Evolutionary conservation across 2,329 filamentous ascomycete genomes (phyloP), one percentile per base, ranked within the genome.

Genomic region (Eutypella sp.): DNA sequence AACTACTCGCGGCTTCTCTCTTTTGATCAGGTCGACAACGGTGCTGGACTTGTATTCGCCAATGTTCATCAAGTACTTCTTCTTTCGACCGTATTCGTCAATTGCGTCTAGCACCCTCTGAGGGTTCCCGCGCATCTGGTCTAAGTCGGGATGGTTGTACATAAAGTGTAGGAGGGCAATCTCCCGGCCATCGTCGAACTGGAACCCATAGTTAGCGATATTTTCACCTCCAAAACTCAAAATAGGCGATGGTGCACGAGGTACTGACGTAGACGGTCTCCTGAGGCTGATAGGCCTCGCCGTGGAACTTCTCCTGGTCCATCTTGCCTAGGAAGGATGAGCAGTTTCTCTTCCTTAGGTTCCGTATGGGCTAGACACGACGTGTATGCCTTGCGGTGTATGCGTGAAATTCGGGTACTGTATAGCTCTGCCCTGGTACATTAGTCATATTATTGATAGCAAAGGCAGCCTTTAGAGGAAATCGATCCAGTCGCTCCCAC

Each of bases 61-160:
- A 2, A 93, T 80, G 53, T 90, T 92, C 84, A 92, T 92, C 42
- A 92, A 75, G 51, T 84, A 87, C 61, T 84, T 86, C 50, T 79
- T 74, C 3, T 76, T 81, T 37, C 78, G 67, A 11, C 71, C 79
- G 63, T 76, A 92, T 43, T 85, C 78, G 57, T 92, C 85, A 61
- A 92, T 89, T 23, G 79, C 79, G 22, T 74, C 71, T 0, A 91
- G 71, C 1, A 92, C 77, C 46, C 74, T 75, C 15, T 74, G 60
- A 0, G 87, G 86, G 18, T 79, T 81, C 18, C 78, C 81, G 42
- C 82, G 74, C 45, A 90, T 74, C 42, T 80, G 68, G 3, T 84
- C 76, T 23, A 87, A 65, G 48, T 84, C 71, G 1, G 79, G 72
- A 31, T 80, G 78, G 44, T 65, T 68, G 62, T 84, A 85, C 45